phyloP scores from a whole-genome alignment of 371 early-diverging fungal species.

The Apophysomyces trapeziformis region DNA sequence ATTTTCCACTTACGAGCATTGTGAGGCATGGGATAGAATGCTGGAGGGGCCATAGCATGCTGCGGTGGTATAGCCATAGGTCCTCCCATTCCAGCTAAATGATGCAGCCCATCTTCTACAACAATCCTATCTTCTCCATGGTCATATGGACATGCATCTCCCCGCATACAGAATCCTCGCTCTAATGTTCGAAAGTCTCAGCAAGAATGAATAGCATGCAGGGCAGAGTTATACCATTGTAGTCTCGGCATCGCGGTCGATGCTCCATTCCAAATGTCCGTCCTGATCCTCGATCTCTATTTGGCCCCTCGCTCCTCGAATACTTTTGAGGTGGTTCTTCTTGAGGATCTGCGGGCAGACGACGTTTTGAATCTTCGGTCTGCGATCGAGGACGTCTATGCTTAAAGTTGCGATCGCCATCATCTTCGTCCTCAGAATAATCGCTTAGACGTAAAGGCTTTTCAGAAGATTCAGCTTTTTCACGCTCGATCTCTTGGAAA shows the following conservation, averaged over 20 bases:
- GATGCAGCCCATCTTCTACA: slow-evolving; percentile 58
- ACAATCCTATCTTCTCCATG: slow-evolving; percentile 80
- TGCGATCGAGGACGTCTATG: slow-evolving; percentile 65
- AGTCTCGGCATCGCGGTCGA: slow-evolving; percentile 72
- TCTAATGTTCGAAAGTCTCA: slow-evolving; percentile 28
- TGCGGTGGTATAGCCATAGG: slow-evolving; percentile 20
- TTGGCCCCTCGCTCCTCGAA: slow-evolving; percentile 15
- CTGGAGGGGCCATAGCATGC: slow-evolving; percentile 10
- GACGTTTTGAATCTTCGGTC: neutral
- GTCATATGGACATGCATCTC: slow-evolving; percentile 81
- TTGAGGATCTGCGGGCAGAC: neutral
- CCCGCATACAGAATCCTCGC: slow-evolving; percentile 82
- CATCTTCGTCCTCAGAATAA: slow-evolving; percentile 64
- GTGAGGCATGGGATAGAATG: slow-evolving; percentile 28
- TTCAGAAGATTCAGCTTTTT: slow-evolving; percentile 12
- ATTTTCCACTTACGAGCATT: slow-evolving; percentile 18
- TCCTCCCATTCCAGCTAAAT: slow-evolving; percentile 23
- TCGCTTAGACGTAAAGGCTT: slow-evolving; percentile 43
- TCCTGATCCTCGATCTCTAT: slow-evolving; percentile 32
- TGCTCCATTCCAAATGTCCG: slow-evolving; percentile 31
- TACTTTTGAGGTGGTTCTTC: slow-evolving; percentile 11
- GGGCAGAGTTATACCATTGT: slow-evolving; percentile 61
- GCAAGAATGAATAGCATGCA: neutral
- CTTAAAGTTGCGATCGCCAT: slow-evolving; percentile 76
- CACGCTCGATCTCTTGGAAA: slow-evolving; percentile 44